Evolutionary conservation across 2,329 filamentous ascomycete species (phyloP).

Genomic region (Colletotrichum simmondsii): DNA sequence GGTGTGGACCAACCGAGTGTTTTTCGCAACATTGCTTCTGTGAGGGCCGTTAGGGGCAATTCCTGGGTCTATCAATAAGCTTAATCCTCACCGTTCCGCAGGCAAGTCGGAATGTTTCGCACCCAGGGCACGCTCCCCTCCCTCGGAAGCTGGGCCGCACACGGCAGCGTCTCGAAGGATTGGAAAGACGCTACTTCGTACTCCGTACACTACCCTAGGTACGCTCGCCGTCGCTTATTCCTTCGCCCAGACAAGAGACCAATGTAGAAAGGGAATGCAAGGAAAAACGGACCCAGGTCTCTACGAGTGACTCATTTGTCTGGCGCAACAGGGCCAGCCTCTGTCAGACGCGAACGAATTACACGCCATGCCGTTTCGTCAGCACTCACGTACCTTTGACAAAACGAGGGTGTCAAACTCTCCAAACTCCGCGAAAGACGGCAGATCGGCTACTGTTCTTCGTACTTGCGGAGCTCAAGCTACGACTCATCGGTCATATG

Average conservation of each 20-base stretch:
- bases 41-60: constrained; percentile 6
- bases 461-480: not conserved
- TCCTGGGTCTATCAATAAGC: constrained; percentile 30
- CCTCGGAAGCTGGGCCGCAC: not conserved
- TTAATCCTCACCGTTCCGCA: constrained; percentile 24
- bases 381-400: constrained; percentile 25
- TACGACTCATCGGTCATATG: constrained; percentile 28
- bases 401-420: not conserved
- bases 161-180: not conserved
- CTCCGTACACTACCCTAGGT: not conserved
- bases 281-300: not conserved
- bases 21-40: constrained; percentile 25
- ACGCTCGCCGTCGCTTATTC: not conserved
- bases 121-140: not conserved
- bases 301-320: constrained; percentile 22
- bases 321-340: not conserved
- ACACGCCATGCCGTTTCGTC: constrained; percentile 33
- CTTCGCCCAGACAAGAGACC: not conserved
- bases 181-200: not conserved
- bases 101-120: constrained; percentile 24
- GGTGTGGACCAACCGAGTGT: constrained; percentile 21
- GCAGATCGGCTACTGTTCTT: not conserved
- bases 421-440: not conserved
- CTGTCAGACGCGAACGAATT: not conserved
- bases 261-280: not conserved